phyloP scores from a whole-genome alignment of 352 stramenopile species.

The Phytophthora ramorum region DNA sequence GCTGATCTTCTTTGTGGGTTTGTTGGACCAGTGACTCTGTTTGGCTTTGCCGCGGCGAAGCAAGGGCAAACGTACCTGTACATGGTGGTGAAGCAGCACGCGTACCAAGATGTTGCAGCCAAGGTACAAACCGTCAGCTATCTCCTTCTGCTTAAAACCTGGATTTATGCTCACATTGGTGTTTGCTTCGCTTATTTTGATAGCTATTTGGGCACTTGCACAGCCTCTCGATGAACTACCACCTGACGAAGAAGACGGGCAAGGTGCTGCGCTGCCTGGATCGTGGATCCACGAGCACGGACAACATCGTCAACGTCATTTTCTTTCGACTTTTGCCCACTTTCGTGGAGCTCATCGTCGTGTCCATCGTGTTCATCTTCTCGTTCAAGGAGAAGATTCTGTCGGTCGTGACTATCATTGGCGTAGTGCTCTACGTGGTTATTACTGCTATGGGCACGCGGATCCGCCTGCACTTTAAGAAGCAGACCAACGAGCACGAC shows the following conservation, averaged over 20 bases:
- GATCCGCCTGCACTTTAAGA: slow-evolving; percentile 89
- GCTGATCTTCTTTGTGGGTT: background rate
- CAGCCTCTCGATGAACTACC: slow-evolving; percentile 96
- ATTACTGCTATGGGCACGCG: slow-evolving; percentile 88
- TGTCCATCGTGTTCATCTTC: slow-evolving; percentile 87
- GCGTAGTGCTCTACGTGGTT: slow-evolving; percentile 94
- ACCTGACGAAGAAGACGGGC: slow-evolving; percentile 97
- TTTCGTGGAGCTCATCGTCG: slow-evolving; percentile 94
- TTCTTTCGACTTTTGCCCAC: slow-evolving; percentile 97
- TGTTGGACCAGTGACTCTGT: slow-evolving; percentile 46
- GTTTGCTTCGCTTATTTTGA: background rate
- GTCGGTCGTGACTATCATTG: slow-evolving; percentile 86
- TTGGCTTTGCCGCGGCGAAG: slow-evolving; percentile 89
- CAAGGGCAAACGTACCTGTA: slow-evolving; percentile 94
- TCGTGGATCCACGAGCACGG: slow-evolving; percentile 83
- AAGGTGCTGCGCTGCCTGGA: slow-evolving; percentile 95
- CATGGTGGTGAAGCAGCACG: slow-evolving; percentile 96
- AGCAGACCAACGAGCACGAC: slow-evolving; percentile 93
- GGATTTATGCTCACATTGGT: background rate
- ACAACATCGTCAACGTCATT: slow-evolving; percentile 96
- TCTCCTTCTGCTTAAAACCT: background rate
- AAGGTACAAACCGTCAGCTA: slow-evolving; percentile 45
- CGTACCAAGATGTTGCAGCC: slow-evolving; percentile 95
- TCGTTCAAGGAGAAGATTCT: slow-evolving; percentile 94
- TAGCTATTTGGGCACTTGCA: slow-evolving; percentile 95